These are phyloP conservation scores for Dothiorella sarmentorum DNA, from an alignment of 2,329 filamentous ascomycete species.

Conservation along the genomic window DNA sequence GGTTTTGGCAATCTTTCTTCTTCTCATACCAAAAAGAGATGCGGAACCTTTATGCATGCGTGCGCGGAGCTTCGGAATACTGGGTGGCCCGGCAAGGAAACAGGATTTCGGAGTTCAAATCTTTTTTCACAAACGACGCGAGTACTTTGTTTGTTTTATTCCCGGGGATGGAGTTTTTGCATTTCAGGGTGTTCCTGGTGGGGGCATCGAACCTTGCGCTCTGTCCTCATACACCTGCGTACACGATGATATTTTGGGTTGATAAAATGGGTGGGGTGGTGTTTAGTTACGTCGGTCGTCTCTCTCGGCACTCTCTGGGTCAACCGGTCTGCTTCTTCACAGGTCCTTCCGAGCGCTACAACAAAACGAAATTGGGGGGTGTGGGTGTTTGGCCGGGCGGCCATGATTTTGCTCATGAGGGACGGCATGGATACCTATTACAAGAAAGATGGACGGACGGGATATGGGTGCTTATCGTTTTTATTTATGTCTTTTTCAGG, in stretches of 20 bases:
- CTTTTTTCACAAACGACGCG: conserved; percentile 11
- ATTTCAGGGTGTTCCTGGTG: conserved; percentile 41
- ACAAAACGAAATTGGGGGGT: not conserved
- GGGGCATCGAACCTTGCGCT: conserved; percentile 11
- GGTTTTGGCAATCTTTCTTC: conserved; percentile 14
- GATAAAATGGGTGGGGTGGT: conserved; percentile 6
- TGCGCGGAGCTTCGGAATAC: conserved; percentile 10
- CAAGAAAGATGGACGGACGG: conserved; percentile 3
- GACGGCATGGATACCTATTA: conserved; percentile 14
- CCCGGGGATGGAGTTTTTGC: conserved; percentile 37
- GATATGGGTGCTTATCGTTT: conserved; percentile 1
- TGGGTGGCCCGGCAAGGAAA: conserved; percentile 1
- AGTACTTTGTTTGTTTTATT: conserved; percentile 17
- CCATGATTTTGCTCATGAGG: conserved; percentile 12
- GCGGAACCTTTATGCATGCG: conserved; percentile 28
- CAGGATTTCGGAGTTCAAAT: conserved; percentile 14
- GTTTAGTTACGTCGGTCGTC: conserved; percentile 13
- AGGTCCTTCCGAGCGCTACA: not conserved
- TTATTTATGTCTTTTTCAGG: not conserved
- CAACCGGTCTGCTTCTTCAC: conserved; percentile 9
- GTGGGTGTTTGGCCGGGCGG: conserved; percentile 10
- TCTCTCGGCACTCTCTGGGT: conserved; percentile 6
- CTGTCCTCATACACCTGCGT: conserved; percentile 8
- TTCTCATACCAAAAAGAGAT: conserved; percentile 23
- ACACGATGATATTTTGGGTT: conserved; percentile 9